Conservation (phyloP, 2,329 filamentous ascomycete species). For the Lecanicillium sp. region DNA sequence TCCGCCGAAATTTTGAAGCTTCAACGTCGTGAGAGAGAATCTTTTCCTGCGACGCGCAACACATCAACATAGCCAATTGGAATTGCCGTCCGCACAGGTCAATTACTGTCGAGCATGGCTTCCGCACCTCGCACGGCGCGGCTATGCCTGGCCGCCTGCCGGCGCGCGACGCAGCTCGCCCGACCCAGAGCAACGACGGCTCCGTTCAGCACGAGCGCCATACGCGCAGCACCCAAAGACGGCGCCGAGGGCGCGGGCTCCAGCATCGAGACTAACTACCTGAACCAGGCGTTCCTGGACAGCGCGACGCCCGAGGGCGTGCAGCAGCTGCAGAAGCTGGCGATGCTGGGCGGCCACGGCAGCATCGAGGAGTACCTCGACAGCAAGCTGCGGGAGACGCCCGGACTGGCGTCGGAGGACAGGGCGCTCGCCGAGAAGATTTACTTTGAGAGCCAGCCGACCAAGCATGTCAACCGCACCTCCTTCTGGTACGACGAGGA, state of each 20-base stretch:
- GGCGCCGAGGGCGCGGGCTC: conserved; percentile 20
- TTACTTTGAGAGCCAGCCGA: conserved; percentile 24
- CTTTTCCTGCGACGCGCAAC: conserved; percentile 18
- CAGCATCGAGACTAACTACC: conserved; percentile 24
- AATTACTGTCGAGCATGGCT: conserved; percentile 29
- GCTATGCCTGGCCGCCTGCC: conserved; percentile 31
- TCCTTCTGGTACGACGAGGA: conserved; percentile 46
- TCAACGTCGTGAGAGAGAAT: conserved; percentile 13
- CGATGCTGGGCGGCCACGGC: conserved; percentile 29
- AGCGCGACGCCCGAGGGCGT: conserved; percentile 26
- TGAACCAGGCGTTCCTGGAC: conserved; percentile 26
- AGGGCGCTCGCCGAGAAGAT: conserved; percentile 27
- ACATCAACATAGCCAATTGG: conserved; percentile 18
- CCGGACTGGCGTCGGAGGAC: conserved; percentile 27
- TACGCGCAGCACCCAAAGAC: conserved; percentile 18
- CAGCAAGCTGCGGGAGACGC: conserved; percentile 22
- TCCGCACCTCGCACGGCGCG: conserved; percentile 33
- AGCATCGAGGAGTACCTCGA: conserved; percentile 29
- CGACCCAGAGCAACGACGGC: neutral
- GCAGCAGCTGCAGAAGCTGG: conserved; percentile 30
- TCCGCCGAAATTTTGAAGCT: conserved; percentile 29
- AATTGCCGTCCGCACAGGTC: conserved; percentile 12
- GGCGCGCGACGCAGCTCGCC: conserved; percentile 19
- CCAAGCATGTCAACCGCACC: conserved; percentile 29
- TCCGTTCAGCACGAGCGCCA: conserved; percentile 24